phyloP scores from a whole-genome alignment of 2,329 filamentous ascomycete species.

The Paraconiothyrium sp. region DNA sequence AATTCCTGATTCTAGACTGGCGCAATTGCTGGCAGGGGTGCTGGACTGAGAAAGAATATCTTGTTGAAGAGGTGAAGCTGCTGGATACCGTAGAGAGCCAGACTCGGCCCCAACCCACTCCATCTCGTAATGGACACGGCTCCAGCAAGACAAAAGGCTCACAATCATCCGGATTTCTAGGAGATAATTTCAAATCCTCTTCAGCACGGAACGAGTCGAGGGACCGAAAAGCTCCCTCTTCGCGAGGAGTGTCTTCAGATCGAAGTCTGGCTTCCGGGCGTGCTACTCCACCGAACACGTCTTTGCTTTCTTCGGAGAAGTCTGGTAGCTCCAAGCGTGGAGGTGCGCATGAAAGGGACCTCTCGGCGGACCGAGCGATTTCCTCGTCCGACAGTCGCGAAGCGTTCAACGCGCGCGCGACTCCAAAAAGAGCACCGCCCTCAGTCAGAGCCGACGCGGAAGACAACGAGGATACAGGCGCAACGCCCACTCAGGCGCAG shows the following conservation, averaged over 20 bases:
- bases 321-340: constrained; percentile 33
- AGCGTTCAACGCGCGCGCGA: constrained; percentile 30
- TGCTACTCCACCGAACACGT: constrained; percentile 41
- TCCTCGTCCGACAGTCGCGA: constrained; percentile 45
- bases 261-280: constrained; percentile 39
- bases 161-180: constrained; percentile 35
- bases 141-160: constrained; percentile 39
- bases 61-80: constrained; percentile 45
- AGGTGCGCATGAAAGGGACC: constrained; percentile 35
- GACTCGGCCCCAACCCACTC: constrained; percentile 25
- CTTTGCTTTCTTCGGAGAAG: constrained; percentile 34
- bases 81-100: constrained; percentile 34
- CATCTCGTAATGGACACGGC: constrained; percentile 39
- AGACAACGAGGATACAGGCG: constrained; percentile 42
- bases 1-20: constrained; percentile 95
- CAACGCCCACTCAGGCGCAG: constrained; percentile 46
- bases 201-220: constrained; percentile 43
- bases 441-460: constrained; percentile 34
- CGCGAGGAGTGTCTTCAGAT: constrained; percentile 43
- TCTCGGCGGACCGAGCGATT: constrained; percentile 39
- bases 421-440: constrained; percentile 36
- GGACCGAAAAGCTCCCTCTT: constrained; percentile 41
- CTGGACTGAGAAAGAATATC: constrained; percentile 82
- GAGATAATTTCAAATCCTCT: constrained; percentile 36
- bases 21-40: constrained; percentile 97